These are phyloP conservation scores for Ceriops tagal DNA, from an alignment of 345 rosid genomes.

Conservation along the genomic window DNA sequence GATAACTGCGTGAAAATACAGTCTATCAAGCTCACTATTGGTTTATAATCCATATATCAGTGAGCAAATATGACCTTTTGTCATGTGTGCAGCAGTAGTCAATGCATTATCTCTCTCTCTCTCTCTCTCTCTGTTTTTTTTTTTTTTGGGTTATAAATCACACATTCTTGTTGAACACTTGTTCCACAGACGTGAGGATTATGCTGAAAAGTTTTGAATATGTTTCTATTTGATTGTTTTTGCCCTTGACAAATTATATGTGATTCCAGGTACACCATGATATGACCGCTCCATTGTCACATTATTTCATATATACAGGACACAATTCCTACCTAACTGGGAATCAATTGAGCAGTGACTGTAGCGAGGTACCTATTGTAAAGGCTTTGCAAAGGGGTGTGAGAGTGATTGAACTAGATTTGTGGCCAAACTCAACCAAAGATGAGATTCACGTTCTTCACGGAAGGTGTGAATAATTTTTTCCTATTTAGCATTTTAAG, in stretches of 20 bases:
- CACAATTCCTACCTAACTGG: conserved; percentile 94
- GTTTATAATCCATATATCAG: too few relatives aligned
- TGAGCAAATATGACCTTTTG: too few relatives aligned
- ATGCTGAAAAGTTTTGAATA: conserved; percentile 6
- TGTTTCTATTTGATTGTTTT: not conserved
- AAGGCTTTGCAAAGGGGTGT: conserved; percentile 76
- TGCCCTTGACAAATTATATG: conserved; percentile 14
- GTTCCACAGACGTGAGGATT: too few relatives aligned
- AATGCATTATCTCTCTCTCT: too few relatives aligned
- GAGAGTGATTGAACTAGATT: conserved; percentile 87
- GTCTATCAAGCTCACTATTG: too few relatives aligned
- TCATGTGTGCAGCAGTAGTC: too few relatives aligned
- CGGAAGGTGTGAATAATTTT: conserved; percentile 54
- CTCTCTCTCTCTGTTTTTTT: too few relatives aligned
- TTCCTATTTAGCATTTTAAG: not conserved
- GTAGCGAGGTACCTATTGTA: conserved; percentile 84
- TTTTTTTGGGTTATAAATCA: not conserved
- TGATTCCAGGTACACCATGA: conserved; percentile 76
- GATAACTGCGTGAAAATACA: too few relatives aligned
- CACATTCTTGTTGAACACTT: too few relatives aligned
- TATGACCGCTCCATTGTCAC: conserved; percentile 81
- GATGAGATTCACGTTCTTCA: conserved; percentile 77
- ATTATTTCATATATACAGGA: conserved; percentile 86
- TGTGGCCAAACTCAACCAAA: conserved; percentile 81
- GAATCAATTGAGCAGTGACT: conserved; percentile 88